phyloP scores from a whole-genome alignment of 1,284 basidiomycete genomes.

The Anthracocystis setariae region DNA sequence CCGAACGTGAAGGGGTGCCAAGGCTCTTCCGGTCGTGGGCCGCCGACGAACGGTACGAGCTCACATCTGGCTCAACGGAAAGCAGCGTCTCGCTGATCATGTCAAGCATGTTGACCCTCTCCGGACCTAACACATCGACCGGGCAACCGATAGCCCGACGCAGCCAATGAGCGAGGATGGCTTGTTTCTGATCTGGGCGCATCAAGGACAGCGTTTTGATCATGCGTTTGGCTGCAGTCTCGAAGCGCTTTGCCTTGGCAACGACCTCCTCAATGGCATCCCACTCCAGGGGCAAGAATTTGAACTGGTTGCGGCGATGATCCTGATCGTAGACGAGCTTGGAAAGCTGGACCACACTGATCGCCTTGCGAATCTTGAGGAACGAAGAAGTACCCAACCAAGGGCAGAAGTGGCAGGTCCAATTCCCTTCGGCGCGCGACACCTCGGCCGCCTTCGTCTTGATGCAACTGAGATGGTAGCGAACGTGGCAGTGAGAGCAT shows the following conservation, averaged over 20 bases:
- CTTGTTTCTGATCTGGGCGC: slow-evolving; percentile 39
- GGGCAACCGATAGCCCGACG: slow-evolving; percentile 53
- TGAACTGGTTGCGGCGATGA: slow-evolving; percentile 46
- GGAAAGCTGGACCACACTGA: slow-evolving; percentile 31
- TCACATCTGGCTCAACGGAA: slow-evolving; percentile 11
- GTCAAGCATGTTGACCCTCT: slow-evolving; percentile 47
- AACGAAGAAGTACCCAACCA: slow-evolving; percentile 18
- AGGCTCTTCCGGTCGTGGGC: slow-evolving; percentile 13
- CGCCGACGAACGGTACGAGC: slow-evolving; percentile 7
- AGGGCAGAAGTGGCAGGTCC: slow-evolving; percentile 60
- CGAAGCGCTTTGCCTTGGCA: slow-evolving; percentile 44
- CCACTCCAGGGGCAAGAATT: slow-evolving; percentile 48
- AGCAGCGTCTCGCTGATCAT: slow-evolving; percentile 36
- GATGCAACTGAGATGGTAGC: slow-evolving; percentile 58
- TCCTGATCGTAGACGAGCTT: slow-evolving; percentile 45
- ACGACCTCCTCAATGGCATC: slow-evolving; percentile 49
- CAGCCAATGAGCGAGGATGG: slow-evolving; percentile 43
- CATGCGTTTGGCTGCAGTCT: slow-evolving; percentile 48
- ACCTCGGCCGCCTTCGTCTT: slow-evolving; percentile 35
- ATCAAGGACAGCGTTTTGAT: slow-evolving; percentile 54
- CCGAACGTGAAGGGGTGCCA: slow-evolving; percentile 17
- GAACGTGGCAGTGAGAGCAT: slow-evolving; percentile 49
- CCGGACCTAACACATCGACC: slow-evolving; percentile 51
- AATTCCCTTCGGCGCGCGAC: slow-evolving; percentile 37
- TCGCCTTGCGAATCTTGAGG: slow-evolving; percentile 32